Percentiles rank a stretch among this genome's conserved stretches.
Conservation (phyloP, 306 rosid species). For the Crataegus laevigata region DNA sequence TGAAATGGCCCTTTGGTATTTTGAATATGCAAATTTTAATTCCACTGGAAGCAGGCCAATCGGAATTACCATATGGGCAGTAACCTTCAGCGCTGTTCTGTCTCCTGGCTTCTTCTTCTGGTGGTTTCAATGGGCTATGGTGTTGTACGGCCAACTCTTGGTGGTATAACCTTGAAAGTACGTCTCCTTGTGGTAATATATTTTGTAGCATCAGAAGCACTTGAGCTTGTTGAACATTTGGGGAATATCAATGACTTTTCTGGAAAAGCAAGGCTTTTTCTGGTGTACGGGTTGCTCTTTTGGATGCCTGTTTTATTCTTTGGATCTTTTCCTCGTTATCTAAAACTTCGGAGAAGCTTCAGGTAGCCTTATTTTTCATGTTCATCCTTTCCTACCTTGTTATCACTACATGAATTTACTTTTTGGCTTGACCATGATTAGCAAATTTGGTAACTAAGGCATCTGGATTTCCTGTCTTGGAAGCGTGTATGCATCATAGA, state of each 20-base stretch:
- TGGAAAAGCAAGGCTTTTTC: constrained; percentile 56
- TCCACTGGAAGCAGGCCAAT: constrained; percentile 64
- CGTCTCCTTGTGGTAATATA: constrained; percentile 52
- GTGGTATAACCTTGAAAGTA: constrained; percentile 49
- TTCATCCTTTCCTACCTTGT: background rate
- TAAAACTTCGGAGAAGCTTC: constrained; percentile 74
- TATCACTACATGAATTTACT: background rate
- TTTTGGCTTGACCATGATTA: background rate
- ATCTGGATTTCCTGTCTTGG: background rate
- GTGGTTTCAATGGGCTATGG: constrained; percentile 73
- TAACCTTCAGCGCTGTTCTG: constrained; percentile 51
- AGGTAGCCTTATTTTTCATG: constrained; percentile 35
- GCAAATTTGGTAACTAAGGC: background rate
- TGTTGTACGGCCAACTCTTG: constrained; percentile 62
- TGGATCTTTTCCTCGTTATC: constrained; percentile 71
- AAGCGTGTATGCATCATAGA: background rate
- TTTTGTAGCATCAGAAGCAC: constrained; percentile 65
- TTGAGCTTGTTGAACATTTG: constrained; percentile 71
- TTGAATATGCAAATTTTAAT: constrained; percentile 65
- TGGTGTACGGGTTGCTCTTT: constrained; percentile 62
- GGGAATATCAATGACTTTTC: constrained; percentile 69
- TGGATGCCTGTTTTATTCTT: constrained; percentile 69
- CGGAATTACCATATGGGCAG: constrained; percentile 67
- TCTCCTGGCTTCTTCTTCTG: constrained; percentile 62
- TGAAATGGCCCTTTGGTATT: constrained; percentile 80